Evolutionary conservation across 2,329 filamentous ascomycete species (phyloP), one percentile per base, ranked within the genome.

Genomic region (Colletotrichum sp.): DNA sequence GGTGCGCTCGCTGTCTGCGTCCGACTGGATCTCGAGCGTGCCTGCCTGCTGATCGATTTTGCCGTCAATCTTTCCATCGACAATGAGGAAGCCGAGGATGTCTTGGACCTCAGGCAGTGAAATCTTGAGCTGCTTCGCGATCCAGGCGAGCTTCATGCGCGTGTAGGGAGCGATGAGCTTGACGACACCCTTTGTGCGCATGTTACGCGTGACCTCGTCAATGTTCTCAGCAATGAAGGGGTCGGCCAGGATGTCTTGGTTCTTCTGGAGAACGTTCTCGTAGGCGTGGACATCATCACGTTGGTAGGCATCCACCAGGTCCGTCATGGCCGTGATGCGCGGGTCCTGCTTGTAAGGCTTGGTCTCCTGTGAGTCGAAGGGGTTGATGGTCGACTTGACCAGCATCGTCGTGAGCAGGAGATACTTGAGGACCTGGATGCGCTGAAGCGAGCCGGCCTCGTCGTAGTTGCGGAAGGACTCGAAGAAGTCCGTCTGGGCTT

Each of bases 391-490:
- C 55, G 96, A 98, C 83, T 96, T 96, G 95, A 98, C 98, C 75
- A 99, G 89, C 97, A 99, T 99, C 57, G 96, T 99, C 30, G 96
- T 96, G 76, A 99, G 91, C 34, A 99, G 94, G 34, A 99, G 91
- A 82, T 99, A 99, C 86, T 98, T 99, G 80, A 99, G 92, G 18
- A 99, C 97, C 85, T 99, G 96, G 80, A 99, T 99, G 64, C 97
- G 93, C 85, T 99, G 96, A 81, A 98, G 91, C 30, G 96, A 98
- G 62, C 97, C 97, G 55, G 97, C 97, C 88, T 99, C 97, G 83
- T 99, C 97, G 87, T 99, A 99, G 87, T 98, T 99, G 73, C 96
- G 95, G 89, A 99, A 99, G 1, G 96, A 98, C 85, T 99, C 97
- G 85, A 98, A 98, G 86, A 99, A 99, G 87, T 99, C 97, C 80